These are phyloP conservation scores for Sporothrix curviconia DNA, from an alignment of 2,329 filamentous ascomycete species.

Conservation along the genomic window DNA sequence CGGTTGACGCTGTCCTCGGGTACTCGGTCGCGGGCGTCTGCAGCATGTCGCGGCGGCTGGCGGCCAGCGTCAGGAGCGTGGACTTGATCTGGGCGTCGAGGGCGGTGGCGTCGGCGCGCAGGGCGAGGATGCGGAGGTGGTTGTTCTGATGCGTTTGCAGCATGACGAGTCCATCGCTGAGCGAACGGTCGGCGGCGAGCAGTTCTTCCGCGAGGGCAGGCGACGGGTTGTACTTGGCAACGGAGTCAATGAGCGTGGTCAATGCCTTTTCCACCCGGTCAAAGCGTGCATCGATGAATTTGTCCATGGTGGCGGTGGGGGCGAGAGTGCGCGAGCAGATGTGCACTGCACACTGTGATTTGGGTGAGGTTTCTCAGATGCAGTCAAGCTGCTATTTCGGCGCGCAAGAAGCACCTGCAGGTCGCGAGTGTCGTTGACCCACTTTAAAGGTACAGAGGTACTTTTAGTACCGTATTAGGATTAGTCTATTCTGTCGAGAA, in stretches of 20 bases:
- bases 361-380: no score
- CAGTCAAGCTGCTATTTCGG: not conserved
- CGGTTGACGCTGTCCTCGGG: slow-evolving; percentile 32
- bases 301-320: slow-evolving; percentile 45
- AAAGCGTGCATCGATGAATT: slow-evolving; percentile 54
- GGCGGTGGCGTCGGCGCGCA: slow-evolving; percentile 58
- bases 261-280: slow-evolving; percentile 62
- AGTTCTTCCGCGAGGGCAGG: slow-evolving; percentile 61
- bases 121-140: slow-evolving; percentile 57
- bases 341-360: no score
- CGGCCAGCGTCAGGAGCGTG: slow-evolving; percentile 62
- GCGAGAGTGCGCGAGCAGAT: no score
- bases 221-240: slow-evolving; percentile 75
- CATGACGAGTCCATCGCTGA: slow-evolving; percentile 59
- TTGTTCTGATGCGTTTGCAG: slow-evolving; percentile 71
- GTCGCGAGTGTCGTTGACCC: not conserved
- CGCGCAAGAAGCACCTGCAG: not conserved
- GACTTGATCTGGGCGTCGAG: slow-evolving; percentile 69
- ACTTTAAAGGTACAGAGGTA: slow-evolving; percentile 3
- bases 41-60: slow-evolving; percentile 66
- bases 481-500: not conserved
- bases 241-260: slow-evolving; percentile 66
- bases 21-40: slow-evolving; percentile 51
- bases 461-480: not conserved
- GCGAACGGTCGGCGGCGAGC: slow-evolving; percentile 60